These are phyloP conservation scores for Cucumis hystrix DNA, from an alignment of 306 rosid genomes.

Conservation along the genomic window DNA sequence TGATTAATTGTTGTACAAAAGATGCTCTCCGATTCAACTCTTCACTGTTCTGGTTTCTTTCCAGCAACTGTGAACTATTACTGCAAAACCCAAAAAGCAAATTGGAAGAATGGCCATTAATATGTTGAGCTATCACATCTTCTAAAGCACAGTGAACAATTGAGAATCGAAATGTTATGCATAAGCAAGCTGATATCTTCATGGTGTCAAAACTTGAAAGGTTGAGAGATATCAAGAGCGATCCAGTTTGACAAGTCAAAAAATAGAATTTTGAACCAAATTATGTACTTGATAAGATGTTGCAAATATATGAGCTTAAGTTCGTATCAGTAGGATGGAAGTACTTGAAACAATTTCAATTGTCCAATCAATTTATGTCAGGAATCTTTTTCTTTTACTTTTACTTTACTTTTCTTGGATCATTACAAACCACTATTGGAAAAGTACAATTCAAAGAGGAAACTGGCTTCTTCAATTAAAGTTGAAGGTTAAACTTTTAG, in stretches of 20 bases:
- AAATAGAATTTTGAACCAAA: background rate
- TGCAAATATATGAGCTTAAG: background rate
- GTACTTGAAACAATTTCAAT: background rate
- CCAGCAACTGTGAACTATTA: conserved; percentile 6
- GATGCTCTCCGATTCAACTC: conserved; percentile 49
- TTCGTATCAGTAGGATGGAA: background rate
- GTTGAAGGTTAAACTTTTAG: background rate
- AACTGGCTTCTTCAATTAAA: background rate
- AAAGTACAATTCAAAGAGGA: background rate
- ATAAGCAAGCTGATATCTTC: background rate
- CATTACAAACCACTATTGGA: conserved; percentile 2
- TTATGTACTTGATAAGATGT: background rate
- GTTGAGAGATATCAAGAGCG: background rate
- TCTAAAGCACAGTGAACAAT: background rate
- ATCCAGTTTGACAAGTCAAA: background rate
- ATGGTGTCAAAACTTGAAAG: background rate
- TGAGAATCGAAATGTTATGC: background rate
- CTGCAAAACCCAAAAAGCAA: conserved; percentile 29
- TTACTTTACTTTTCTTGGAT: background rate
- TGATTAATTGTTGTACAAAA: conserved; percentile 50
- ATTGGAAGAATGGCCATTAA: background rate
- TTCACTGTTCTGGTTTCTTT: conserved; percentile 32
- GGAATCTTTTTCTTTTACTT: background rate
- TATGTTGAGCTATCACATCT: background rate
- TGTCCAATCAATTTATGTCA: background rate